A percentile compares a stretch with the other conserved stretches of the same genome.
Evolutionary conservation across 1,284 basidiomycete genomes (phyloP).

Genomic region (Tylopilus sp.): DNA sequence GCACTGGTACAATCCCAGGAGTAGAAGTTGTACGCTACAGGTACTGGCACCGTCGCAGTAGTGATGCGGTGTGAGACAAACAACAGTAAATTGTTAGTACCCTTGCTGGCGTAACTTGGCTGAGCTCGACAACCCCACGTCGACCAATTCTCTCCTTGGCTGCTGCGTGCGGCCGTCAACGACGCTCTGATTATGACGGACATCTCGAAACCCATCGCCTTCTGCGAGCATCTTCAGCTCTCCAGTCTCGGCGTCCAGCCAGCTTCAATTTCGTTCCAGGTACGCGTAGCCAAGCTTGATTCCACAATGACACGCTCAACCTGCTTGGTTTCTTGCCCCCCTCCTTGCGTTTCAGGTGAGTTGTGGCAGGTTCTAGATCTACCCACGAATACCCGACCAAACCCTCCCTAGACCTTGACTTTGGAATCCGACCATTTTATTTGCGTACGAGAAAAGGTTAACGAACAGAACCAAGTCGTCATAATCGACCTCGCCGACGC

Average conservation of each 20-base stretch:
- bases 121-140: slow-evolving; percentile 24
- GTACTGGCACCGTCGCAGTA: not conserved
- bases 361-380: not conserved
- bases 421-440: slow-evolving; percentile 98
- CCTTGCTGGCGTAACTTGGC: slow-evolving; percentile 16
- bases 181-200: slow-evolving; percentile 38
- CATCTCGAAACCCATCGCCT: slow-evolving; percentile 68
- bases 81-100: slow-evolving; percentile 28
- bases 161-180: slow-evolving; percentile 16
- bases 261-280: slow-evolving; percentile 96
- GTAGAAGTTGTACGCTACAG: slow-evolving; percentile 29
- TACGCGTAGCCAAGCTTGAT: slow-evolving; percentile 37
- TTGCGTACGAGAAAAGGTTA: slow-evolving; percentile 85
- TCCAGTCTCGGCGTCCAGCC: slow-evolving; percentile 95
- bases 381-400: slow-evolving; percentile 9
- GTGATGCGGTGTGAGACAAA: slow-evolving; percentile 26
- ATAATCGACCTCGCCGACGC: slow-evolving; percentile 95
- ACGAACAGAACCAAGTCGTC: slow-evolving; percentile 92
- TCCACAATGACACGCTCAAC: slow-evolving; percentile 28
- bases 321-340: slow-evolving; percentile 17
- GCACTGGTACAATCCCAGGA: slow-evolving; percentile 60
- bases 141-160: slow-evolving; percentile 16
- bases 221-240: slow-evolving; percentile 87
- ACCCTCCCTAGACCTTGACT: slow-evolving; percentile 64
- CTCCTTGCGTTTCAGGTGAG: slow-evolving; percentile 20